phyloP scores from a whole-genome alignment of 495 filamentous ascomycete genomes.

The Darksidea phi region DNA sequence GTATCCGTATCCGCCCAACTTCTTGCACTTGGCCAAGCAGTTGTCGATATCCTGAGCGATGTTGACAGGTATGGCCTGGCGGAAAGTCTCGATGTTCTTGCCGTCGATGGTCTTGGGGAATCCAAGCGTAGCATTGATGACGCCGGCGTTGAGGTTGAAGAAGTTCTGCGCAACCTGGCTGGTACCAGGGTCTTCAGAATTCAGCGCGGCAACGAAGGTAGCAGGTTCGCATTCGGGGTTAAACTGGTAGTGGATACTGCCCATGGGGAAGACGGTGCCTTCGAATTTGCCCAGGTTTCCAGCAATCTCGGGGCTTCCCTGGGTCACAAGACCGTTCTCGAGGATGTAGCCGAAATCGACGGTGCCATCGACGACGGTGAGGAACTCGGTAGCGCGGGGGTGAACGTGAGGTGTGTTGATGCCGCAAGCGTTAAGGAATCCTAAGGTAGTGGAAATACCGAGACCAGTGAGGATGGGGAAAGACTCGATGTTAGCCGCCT shows the following conservation, averaged over 20 bases:
- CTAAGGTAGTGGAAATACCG: constrained; percentile 45
- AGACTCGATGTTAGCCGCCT: constrained; percentile 43
- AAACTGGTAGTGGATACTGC: constrained; percentile 54
- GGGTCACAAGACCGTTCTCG: constrained; percentile 50
- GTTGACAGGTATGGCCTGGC: constrained; percentile 47
- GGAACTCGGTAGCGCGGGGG: constrained; percentile 50
- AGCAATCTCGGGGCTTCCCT: constrained; percentile 36
- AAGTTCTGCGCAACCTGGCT: constrained; percentile 52
- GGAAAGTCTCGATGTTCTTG: constrained; percentile 49
- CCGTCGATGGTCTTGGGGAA: constrained; percentile 46
- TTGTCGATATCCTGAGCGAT: constrained; percentile 50
- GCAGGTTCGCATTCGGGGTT: constrained; percentile 54
- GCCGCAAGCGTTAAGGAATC: constrained; percentile 45
- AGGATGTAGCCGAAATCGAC: constrained; percentile 51
- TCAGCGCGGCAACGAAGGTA: constrained; percentile 52
- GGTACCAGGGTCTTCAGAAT: constrained; percentile 52
- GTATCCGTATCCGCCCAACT: too few species aligned
- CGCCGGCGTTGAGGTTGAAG: constrained; percentile 48
- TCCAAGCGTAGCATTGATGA: constrained; percentile 49
- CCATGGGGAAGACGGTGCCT: constrained; percentile 52
- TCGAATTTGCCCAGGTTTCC: constrained; percentile 45
- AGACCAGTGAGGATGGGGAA: constrained; percentile 50
- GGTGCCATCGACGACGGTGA: constrained; percentile 48
- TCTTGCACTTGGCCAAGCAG: constrained; percentile 42
- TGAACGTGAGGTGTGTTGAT: constrained; percentile 54